These are phyloP conservation scores for Austroboletus niveus DNA, from an alignment of 1,284 basidiomycete species.

Conservation along the genomic window DNA sequence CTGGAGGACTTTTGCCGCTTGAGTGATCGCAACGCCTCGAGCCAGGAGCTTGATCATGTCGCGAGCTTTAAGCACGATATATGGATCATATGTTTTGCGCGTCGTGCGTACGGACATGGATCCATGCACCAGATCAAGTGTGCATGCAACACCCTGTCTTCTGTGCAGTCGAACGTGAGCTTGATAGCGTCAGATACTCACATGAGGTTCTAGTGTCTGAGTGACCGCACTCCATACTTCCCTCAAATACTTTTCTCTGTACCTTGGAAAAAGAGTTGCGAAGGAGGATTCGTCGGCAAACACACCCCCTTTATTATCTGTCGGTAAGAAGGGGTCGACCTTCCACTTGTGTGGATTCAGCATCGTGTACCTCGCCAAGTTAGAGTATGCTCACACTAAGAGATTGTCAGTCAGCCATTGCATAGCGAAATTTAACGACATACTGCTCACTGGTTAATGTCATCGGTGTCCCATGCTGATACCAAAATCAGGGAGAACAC, in stretches of 20 bases:
- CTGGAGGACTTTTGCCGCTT: constrained; percentile 90
- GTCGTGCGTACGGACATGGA: constrained; percentile 98
- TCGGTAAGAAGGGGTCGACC: constrained; percentile 72
- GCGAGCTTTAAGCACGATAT: constrained; percentile 92
- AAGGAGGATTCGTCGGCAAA: constrained; percentile 97
- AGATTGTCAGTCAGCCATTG: constrained; percentile 17
- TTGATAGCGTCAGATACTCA: constrained; percentile 33
- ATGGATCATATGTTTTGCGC: constrained; percentile 96
- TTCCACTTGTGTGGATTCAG: constrained; percentile 68
- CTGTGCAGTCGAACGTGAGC: constrained; percentile 2
- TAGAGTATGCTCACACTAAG: constrained; percentile 32
- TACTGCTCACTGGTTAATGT: constrained; percentile 88
- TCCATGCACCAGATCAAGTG: constrained; percentile 93
- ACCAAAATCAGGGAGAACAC: constrained; percentile 10
- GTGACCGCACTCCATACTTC: constrained; percentile 97
- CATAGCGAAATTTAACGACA: constrained; percentile 2
- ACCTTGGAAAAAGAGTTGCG: constrained; percentile 98
- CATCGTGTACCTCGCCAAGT: neutral
- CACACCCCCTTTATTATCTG: constrained; percentile 78
- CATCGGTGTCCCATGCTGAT: constrained; percentile 96
- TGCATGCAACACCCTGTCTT: constrained; percentile 80
- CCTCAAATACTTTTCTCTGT: constrained; percentile 94
- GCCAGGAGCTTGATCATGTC: constrained; percentile 96
- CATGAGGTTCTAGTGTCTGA: constrained; percentile 78
- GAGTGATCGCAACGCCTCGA: constrained; percentile 80